phyloP scores from a whole-genome alignment of 1,284 basidiomycete species.

The Coniferiporia weirii region DNA sequence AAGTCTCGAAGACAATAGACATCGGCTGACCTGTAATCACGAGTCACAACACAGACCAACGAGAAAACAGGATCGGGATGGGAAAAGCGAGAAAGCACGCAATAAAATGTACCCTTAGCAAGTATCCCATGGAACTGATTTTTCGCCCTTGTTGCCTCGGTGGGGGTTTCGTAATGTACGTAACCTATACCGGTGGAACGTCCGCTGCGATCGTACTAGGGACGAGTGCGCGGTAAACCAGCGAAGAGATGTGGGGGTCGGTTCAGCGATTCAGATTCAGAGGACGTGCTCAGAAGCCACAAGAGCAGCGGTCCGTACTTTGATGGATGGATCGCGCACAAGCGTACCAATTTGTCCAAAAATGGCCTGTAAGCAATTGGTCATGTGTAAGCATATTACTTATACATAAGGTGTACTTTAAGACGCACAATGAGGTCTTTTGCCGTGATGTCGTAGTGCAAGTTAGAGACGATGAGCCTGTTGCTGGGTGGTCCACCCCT shows the following conservation, averaged over 20 bases:
- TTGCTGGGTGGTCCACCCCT: conserved; percentile 37
- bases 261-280: conserved; percentile 37
- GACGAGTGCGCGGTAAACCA: conserved; percentile 32
- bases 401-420: background rate
- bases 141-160: conserved; percentile 81
- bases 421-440: conserved; percentile 79
- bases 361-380: conserved; percentile 55
- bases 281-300: conserved; percentile 43
- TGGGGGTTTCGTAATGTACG: conserved; percentile 74
- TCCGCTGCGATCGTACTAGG: conserved; percentile 92
- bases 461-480: conserved; percentile 77
- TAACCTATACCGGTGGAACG: conserved; percentile 84
- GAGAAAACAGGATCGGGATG: conserved; percentile 8
- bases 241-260: conserved; percentile 20
- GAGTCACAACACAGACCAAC: background rate
- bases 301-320: conserved; percentile 64
- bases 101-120: conserved; percentile 68
- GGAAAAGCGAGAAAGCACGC: conserved; percentile 9
- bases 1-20: conserved; percentile 62
- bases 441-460: conserved; percentile 92
- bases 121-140: conserved; percentile 85
- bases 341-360: conserved; percentile 93
- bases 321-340: conserved; percentile 86
- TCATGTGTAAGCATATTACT: background rate
- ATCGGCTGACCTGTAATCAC: conserved; percentile 68